Evolutionary conservation across 2,329 filamentous ascomycete genomes (phyloP).

Genomic region (Paecilomyces variotii): DNA sequence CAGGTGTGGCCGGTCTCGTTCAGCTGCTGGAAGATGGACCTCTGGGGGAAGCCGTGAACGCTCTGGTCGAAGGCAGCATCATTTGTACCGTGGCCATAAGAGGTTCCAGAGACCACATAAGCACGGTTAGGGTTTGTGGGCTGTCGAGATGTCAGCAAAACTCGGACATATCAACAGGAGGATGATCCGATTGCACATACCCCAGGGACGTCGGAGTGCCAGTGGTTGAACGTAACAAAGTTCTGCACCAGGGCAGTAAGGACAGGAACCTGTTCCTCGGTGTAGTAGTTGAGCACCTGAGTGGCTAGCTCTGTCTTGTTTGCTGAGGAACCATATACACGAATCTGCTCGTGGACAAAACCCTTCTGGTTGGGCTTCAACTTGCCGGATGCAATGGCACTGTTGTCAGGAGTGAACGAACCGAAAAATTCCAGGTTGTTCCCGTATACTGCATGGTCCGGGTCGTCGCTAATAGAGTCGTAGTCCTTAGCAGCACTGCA

Average conservation of each 20-base stretch:
- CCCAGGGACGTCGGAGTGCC: constrained; percentile 34
- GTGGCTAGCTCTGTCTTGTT: constrained; percentile 28
- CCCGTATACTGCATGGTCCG: constrained; percentile 34
- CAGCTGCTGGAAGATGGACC: constrained; percentile 34
- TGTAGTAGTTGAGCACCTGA: constrained; percentile 39
- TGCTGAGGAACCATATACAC: constrained; percentile 22
- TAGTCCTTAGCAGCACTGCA: constrained; percentile 31
- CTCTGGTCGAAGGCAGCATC: constrained; percentile 21
- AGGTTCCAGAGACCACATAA: constrained; percentile 33
- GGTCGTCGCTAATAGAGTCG: constrained; percentile 36
- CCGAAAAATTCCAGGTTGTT: constrained; percentile 41
- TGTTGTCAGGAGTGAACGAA: constrained; percentile 32
- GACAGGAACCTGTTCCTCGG: constrained; percentile 33
- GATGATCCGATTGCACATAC: neutral
- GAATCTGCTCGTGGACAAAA: constrained; percentile 37
- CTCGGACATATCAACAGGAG: neutral
- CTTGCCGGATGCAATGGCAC: constrained; percentile 23
- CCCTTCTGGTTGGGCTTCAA: constrained; percentile 29
- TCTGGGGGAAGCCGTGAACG: constrained; percentile 27
- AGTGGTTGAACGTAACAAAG: constrained; percentile 38
- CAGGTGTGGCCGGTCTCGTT: constrained; percentile 34
- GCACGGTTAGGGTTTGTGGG: constrained; percentile 33
- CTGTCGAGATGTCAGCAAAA: neutral
- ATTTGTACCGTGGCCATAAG: constrained; percentile 31
- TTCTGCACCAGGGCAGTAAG: constrained; percentile 36